Conservation (phyloP, 1,139 yeast genomes). For the Suhomyces yuchorum region DNA sequence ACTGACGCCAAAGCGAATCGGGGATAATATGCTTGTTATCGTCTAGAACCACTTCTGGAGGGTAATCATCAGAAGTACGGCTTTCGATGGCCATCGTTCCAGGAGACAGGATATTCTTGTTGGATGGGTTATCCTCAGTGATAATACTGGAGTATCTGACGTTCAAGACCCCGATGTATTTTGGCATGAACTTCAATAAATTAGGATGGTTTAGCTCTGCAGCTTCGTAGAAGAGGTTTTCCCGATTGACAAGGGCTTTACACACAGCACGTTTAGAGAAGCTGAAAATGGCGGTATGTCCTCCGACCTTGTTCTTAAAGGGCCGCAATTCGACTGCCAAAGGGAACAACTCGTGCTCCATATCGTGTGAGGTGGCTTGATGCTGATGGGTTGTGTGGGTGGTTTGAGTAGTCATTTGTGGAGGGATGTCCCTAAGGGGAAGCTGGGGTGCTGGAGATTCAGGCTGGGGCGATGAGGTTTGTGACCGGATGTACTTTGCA, state of each 20-base stretch:
- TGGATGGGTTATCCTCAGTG: slow-evolving; percentile 27
- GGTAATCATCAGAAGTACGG: slow-evolving; percentile 28
- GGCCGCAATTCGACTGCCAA: slow-evolving; percentile 85
- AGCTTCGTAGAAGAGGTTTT: slow-evolving; percentile 87
- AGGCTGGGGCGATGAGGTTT: slow-evolving; percentile 9
- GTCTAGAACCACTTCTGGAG: slow-evolving; percentile 82
- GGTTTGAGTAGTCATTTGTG: not conserved
- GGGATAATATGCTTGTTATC: slow-evolving; percentile 92
- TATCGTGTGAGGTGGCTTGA: not conserved
- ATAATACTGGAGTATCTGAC: slow-evolving; percentile 71
- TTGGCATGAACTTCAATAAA: slow-evolving; percentile 82
- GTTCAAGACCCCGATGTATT: slow-evolving; percentile 88
- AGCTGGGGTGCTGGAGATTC: not conserved
- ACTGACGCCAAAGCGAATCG: slow-evolving; percentile 66
- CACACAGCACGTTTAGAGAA: slow-evolving; percentile 94
- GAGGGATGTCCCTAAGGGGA: not conserved
- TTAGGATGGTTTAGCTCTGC: slow-evolving; percentile 79
- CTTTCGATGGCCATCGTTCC: not conserved
- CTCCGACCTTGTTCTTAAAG: slow-evolving; percentile 92
- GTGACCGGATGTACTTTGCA: slow-evolving; percentile 9
- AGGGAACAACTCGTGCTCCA: slow-evolving; percentile 45
- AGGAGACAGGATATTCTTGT: slow-evolving; percentile 15
- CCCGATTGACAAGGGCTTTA: slow-evolving; percentile 87
- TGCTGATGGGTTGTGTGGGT: not conserved
- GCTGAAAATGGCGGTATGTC: slow-evolving; percentile 94